Evolutionary conservation across 371 early-diverging fungal genomes (phyloP), one percentile per base, ranked within the genome.

Genomic region (Lichtheimia hyalospora): DNA sequence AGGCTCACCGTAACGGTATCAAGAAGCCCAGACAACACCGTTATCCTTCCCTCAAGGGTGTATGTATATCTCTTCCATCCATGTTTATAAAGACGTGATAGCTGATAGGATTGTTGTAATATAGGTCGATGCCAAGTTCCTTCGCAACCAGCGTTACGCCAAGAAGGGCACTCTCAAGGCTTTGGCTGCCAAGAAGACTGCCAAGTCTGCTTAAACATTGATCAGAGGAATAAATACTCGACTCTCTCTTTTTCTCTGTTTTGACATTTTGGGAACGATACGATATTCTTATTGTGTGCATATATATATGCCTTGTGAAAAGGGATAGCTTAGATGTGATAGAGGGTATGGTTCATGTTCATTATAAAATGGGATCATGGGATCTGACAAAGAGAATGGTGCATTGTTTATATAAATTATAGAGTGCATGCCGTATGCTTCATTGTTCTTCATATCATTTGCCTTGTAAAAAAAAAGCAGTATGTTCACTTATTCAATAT

Each of bases 1-100:
- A 97, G 94, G 97, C 96, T 86, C 98, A 98, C 92, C 95, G 95
- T 72, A 93, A 93, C 84, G 94, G 94, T 86, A 94, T 97, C 86
- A 96, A 93, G 91, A 95, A 94, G 92, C 92, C 94, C 57, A 86
- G 88, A 88, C 69, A 82, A 62, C 78, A 93, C 85, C 87, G 91
- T 64, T 86, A 92, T 81, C 89, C 91, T 68, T 94, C 98, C 61
- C 87, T 87, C 68, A 93, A 92, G 88, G 96, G 97, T 79, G 97
- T 90, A 85, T 70, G 87, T 76, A 61, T 48, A 34, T 24, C 24
- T 20, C 21, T 20, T 6, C n/a, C 10, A 10, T 34, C 34, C 34
- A 6, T 5, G 15, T 15, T 14, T 18, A 15, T 51, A 20, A 40
- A 34, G 34, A 34, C 10, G 8, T 34, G 10, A 34, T 34, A 10